Base-by-base conservation (phyloP, 2,329 filamentous ascomycete species). In the Bimuria novae-zelandiae region DNA sequence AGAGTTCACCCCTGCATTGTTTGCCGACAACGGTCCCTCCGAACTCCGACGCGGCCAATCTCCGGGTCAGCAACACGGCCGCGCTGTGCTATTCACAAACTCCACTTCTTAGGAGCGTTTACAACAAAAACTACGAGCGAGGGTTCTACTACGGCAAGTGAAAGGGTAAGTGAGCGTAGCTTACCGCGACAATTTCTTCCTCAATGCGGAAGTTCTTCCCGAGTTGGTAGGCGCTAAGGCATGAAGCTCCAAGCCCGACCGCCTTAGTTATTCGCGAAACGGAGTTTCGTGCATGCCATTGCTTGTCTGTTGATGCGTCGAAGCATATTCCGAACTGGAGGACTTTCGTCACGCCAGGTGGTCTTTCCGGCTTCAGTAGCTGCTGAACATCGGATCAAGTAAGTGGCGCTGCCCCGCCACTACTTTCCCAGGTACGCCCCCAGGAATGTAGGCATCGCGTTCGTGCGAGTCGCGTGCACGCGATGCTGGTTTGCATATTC, bases 51-150 rank as follows among this genome's bases (percentile, higher is more conserved):
- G 30, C 30, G 29, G 1, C 5, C 43, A 46, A 46, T 46, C 43
- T 46, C 43, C 43, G 30, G 43, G 43, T 21, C 30, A 6, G n/a
- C 43, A 36, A 46, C 43, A 5, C 30, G 43, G 43, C 30, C 43
- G 17, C 29, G 16, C n/a, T 33, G n/a, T 12, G 30, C 11, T 21
- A 29, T 29, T 23, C 42, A 12, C 27, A 22, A 30, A 33, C 27
- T 30, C 27, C 29, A 35, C 29, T 23, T 25, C 6, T n/a, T 35
- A n/a, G 27, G 42, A 35, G 11, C 10, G 22, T 35, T 35, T 17
- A 25, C 40, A 7, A 17, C 16, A 36, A 36, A 46, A 35, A n/a
- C n/a, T n/a, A n/a, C n/a, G n/a, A n/a, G n/a, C n/a, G n/a, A n/a
- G n/a, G n/a, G n/a, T n/a, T n/a, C n/a, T n/a, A n/a, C n/a, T n/a